Evolutionary conservation across 441 rosid genomes (phyloP).

Genomic region (Melastoma candidum): DNA sequence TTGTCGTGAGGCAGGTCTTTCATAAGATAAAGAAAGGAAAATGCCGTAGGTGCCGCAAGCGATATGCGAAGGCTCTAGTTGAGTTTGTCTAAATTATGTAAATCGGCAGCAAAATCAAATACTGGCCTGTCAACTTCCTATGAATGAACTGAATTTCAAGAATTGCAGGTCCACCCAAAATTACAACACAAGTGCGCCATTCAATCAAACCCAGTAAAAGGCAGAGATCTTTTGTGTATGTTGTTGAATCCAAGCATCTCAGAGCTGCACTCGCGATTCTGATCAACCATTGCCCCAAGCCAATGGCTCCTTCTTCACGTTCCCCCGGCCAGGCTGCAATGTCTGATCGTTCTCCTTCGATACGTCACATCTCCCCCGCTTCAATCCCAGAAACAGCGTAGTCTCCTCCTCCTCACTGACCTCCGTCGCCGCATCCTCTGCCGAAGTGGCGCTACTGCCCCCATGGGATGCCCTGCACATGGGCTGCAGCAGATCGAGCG

Average conservation of each 20-base stretch:
- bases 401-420: slow-evolving; percentile 14
- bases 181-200: too few relatives aligned
- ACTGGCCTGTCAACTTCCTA: too few relatives aligned
- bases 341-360: slow-evolving; percentile 15
- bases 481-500: slow-evolving; percentile 28
- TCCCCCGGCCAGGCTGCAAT: slow-evolving; percentile 21
- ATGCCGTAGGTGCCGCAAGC: slow-evolving; percentile 65
- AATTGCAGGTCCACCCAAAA: too few relatives aligned
- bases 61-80: slow-evolving; percentile 44
- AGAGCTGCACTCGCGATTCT: not conserved
- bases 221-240: too few relatives aligned
- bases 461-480: slow-evolving; percentile 11
- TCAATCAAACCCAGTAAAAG: too few relatives aligned
- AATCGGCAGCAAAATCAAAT: not conserved
- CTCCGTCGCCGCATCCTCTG: too few relatives aligned
- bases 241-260: slow-evolving; percentile 16
- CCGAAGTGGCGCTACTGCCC: not conserved
- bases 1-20: slow-evolving; percentile 76
- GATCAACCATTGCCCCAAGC: slow-evolving; percentile 22
- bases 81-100: not conserved
- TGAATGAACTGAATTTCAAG: too few relatives aligned
- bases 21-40: slow-evolving; percentile 60
- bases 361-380: slow-evolving; percentile 34
- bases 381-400: slow-evolving; percentile 40
- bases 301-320: slow-evolving; percentile 32